A percentile compares a stretch with the other conserved stretches of the same genome.
Evolutionary conservation across 257 asterid species (phyloP).

Genomic region (Fraxinus excelsior): DNA sequence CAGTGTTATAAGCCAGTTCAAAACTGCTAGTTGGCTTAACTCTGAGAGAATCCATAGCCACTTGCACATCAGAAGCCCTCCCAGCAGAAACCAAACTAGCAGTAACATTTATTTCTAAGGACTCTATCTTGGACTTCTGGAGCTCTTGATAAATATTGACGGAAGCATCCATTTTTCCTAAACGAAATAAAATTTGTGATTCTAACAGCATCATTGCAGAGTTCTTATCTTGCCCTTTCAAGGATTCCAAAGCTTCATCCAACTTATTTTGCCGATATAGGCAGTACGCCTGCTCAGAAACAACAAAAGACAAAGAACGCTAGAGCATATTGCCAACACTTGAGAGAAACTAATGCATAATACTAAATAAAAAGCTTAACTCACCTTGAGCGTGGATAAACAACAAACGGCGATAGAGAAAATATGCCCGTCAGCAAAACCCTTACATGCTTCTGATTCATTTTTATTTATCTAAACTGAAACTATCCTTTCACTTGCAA

Average conservation of each 20-base stretch:
- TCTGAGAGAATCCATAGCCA: conserved; percentile 66
- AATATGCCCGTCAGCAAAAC: background rate
- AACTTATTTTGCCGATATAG: conserved; percentile 80
- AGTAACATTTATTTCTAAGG: conserved; percentile 70
- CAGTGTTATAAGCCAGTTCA: conserved; percentile 91
- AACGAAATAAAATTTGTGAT: conserved; percentile 79
- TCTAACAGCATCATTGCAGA: conserved; percentile 64
- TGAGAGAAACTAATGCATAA: conserved; percentile 7
- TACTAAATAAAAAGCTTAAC: background rate
- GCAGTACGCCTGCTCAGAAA: conserved; percentile 76
- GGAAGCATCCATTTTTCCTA: conserved; percentile 77
- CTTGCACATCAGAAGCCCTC: conserved; percentile 82
- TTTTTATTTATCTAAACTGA: background rate
- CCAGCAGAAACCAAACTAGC: conserved; percentile 93
- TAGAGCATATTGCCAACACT: background rate
- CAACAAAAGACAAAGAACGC: conserved; percentile 20
- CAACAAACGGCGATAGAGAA: background rate
- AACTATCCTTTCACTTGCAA: background rate
- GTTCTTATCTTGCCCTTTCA: conserved; percentile 64
- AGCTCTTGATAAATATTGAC: conserved; percentile 72
- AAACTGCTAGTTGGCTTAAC: conserved; percentile 83
- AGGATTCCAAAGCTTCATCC: conserved; percentile 72
- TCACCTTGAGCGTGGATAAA: background rate
- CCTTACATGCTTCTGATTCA: conserved; percentile 13
- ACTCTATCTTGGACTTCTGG: conserved; percentile 69